Evolutionary conservation across 331 rosid genomes (phyloP), one percentile per base, ranked within the genome.

Genomic region (Phaseolus coccineus): DNA sequence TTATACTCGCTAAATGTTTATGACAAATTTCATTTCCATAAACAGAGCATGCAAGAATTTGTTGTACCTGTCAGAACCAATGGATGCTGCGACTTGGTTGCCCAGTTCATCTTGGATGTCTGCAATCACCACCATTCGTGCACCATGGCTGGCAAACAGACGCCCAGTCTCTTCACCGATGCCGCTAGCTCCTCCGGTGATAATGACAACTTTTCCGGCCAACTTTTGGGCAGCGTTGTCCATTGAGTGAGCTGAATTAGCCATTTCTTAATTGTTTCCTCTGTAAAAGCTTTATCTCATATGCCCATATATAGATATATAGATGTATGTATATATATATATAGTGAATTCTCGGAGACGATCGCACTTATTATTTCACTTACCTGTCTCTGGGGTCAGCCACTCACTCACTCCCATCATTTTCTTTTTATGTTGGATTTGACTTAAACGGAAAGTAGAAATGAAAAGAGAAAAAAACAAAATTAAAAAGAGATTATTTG

Each of bases 41-140:
- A 0, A 2, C 10, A 46, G 15, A 46, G 15, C 3, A 46, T 22
- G 37, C 5, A 28, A 28, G 10, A 30, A 62, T 14, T 22, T 5
- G 0, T 8, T 53, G 74, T 80, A 86, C 61, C 83, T 56, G 42
- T 79, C 6, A 2, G 31, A n/a, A n/a, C 93, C 96, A 13, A 89
- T 84, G 33, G 92, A 83, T n/a, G 55, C 77, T 12, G 86, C 86
- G 0, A 91, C 85, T 13, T 68, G 70, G 62, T 55, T 73, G 58
- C 90, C 96, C 2, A 81, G 48, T 0, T 89, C 69, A 52, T 89
- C 93, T 72, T 91, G 89, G 77, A 91, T 81, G 65, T 89, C 93
- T 0, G 87, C 89, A 11, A 91, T 89, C 8, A 91, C 85, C 13
- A 87, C 89, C 81, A 77, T 62, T 7, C 79, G 82, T 0, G 87